phyloP scores from a whole-genome alignment of 768 basidiomycete genomes.

The Boletus insuetus region DNA sequence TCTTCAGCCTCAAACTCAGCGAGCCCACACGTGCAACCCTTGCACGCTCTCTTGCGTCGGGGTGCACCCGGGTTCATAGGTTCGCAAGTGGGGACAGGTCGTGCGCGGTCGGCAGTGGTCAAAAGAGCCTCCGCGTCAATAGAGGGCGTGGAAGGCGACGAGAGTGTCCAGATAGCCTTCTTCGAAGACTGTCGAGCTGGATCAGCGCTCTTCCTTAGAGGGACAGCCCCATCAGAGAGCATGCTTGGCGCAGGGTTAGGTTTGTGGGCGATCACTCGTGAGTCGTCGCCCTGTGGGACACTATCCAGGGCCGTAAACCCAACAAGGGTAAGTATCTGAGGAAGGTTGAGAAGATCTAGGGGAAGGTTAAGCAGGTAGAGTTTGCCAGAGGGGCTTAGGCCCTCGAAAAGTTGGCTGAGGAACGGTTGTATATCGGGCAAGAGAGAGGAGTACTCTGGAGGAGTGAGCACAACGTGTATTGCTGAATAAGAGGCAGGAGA shows the following conservation, averaged over 20 bases:
- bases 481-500: conserved; percentile 55
- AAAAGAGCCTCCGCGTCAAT: conserved; percentile 85
- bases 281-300: conserved; percentile 33
- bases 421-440: conserved; percentile 51
- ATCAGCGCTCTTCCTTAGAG: conserved; percentile 52
- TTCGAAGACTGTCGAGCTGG: conserved; percentile 67
- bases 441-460: conserved; percentile 59
- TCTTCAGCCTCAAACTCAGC: conserved; percentile 92
- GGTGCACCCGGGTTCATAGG: conserved; percentile 50
- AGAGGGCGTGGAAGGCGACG: conserved; percentile 61
- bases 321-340: conserved; percentile 58
- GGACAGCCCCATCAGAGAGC: conserved; percentile 31
- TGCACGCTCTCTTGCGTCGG: conserved; percentile 90
- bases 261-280: conserved; percentile 67
- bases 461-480: conserved; percentile 64
- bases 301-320: conserved; percentile 62
- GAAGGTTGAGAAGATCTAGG: conserved; percentile 41
- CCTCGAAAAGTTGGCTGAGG: conserved; percentile 56
- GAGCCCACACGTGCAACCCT: conserved; percentile 94
- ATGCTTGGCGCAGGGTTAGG: conserved; percentile 46
- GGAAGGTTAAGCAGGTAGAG: conserved; percentile 61
- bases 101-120: conserved; percentile 75
- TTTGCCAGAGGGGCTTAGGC: conserved; percentile 65
- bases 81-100: conserved; percentile 77
- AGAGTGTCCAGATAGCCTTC: conserved; percentile 86